Percentiles rank a stretch among this genome's conserved stretches.
These are phyloP conservation scores for Monosporozyma aerobia DNA, from an alignment of 805 yeast genomes.

Conservation along the genomic window DNA sequence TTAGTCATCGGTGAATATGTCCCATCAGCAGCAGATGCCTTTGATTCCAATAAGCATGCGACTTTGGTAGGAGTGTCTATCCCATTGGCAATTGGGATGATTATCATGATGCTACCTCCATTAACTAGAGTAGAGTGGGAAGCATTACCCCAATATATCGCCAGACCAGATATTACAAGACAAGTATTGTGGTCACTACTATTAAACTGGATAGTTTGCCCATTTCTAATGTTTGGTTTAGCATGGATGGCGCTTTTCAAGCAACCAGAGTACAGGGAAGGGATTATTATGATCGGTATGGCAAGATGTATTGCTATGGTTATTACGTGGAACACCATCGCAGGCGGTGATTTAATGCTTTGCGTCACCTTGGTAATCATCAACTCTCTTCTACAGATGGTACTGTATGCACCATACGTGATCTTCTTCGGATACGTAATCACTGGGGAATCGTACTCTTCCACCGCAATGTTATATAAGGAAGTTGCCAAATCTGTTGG, in stretches of 20 bases:
- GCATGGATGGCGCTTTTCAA: slow-evolving; percentile 46
- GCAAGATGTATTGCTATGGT: slow-evolving; percentile 61
- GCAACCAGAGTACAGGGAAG: slow-evolving; percentile 39
- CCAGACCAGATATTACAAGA: slow-evolving; percentile 15
- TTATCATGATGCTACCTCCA: slow-evolving; percentile 51
- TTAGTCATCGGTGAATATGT: slow-evolving; percentile 35
- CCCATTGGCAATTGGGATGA: slow-evolving; percentile 42
- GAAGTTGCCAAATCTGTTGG: slow-evolving; percentile 42
- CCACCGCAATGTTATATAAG: slow-evolving; percentile 22
- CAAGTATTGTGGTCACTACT: slow-evolving; percentile 34
- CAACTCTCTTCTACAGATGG: slow-evolving; percentile 43
- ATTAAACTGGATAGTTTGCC: slow-evolving; percentile 49
- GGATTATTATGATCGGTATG: slow-evolving; percentile 50
- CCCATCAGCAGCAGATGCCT: slow-evolving; percentile 31
- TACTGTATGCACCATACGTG: slow-evolving; percentile 45
- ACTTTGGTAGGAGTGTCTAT: slow-evolving; percentile 33
- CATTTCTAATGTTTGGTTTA: slow-evolving; percentile 46
- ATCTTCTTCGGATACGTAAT: slow-evolving; percentile 40
- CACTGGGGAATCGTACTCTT: slow-evolving; percentile 13
- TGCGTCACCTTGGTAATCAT: slow-evolving; percentile 46
- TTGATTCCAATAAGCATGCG: slow-evolving; percentile 23
- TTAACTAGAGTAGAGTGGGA: slow-evolving; percentile 49
- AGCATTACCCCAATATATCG: slow-evolving; percentile 26
- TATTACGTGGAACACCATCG: slow-evolving; percentile 46
- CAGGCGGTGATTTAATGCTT: slow-evolving; percentile 41